These are phyloP conservation scores for Fusarium domesticum DNA, from an alignment of 2,329 filamentous ascomycete species.

Conservation along the genomic window DNA sequence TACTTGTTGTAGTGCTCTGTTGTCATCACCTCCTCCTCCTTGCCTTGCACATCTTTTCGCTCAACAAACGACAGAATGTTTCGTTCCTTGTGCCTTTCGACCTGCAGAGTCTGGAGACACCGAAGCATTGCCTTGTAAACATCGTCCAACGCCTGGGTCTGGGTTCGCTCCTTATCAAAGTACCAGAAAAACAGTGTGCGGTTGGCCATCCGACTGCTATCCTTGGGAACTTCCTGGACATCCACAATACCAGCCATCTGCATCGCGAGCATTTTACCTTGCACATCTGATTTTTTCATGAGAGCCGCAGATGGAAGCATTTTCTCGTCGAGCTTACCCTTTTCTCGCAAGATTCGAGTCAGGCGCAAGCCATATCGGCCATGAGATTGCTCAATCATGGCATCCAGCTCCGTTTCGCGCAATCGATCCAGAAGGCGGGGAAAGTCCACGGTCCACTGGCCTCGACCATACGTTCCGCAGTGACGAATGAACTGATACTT, in stretches of 20 bases:
- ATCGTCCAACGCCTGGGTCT: conserved; percentile 70
- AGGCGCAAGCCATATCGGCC: conserved; percentile 76
- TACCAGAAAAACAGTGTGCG: conserved; percentile 90
- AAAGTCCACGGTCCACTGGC: conserved; percentile 84
- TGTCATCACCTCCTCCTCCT: conserved; percentile 76
- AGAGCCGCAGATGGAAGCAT: conserved; percentile 76
- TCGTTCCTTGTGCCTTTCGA: conserved; percentile 69
- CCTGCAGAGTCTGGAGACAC: conserved; percentile 73
- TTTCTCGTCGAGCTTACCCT: conserved; percentile 95
- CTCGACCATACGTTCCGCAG: conserved; percentile 59
- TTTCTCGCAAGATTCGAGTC: conserved; percentile 78
- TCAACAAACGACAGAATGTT: conserved; percentile 78
- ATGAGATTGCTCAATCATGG: conserved; percentile 73
- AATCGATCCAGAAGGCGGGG: conserved; percentile 66
- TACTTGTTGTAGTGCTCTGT: conserved; percentile 68
- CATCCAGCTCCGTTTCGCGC: conserved; percentile 75
- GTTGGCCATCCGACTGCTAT: conserved; percentile 75
- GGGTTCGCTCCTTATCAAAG: conserved; percentile 73
- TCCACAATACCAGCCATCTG: conserved; percentile 84
- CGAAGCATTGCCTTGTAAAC: conserved; percentile 89
- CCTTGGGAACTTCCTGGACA: conserved; percentile 89
- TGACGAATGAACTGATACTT: conserved; percentile 66
- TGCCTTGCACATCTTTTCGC: conserved; percentile 79
- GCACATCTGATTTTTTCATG: conserved; percentile 80
- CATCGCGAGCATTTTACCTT: conserved; percentile 79